These are phyloP conservation scores for Venturia pyrina DNA, from an alignment of 2,329 filamentous ascomycete species.

Conservation along the genomic window DNA sequence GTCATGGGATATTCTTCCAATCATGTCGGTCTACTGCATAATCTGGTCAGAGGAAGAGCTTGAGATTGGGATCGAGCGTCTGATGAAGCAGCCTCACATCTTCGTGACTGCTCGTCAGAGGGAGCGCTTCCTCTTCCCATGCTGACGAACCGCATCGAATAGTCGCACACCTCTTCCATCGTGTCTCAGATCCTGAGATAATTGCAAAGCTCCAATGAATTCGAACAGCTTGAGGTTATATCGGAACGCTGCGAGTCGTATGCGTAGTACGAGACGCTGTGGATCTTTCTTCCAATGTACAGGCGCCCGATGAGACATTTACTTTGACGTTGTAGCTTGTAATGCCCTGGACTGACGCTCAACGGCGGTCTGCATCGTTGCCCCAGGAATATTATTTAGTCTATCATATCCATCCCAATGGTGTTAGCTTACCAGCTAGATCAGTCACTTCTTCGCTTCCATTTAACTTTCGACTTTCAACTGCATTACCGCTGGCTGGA, in stretches of 20 bases:
- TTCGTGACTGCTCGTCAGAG: not conserved
- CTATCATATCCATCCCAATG: no score
- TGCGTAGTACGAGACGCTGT: not conserved
- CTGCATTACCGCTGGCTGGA: not conserved
- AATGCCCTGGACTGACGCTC: no score
- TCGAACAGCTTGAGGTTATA: not conserved
- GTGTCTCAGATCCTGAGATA: not conserved
- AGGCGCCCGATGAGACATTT: no score
- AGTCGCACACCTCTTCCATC: not conserved
- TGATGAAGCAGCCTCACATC: not conserved
- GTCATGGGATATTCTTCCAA: not conserved
- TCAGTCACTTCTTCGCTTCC: no score
- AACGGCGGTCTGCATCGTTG: no score
- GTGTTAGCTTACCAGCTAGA: no score
- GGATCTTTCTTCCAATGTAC: not conserved
- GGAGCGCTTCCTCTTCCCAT: not conserved
- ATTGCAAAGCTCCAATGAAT: not conserved
- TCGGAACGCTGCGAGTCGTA: no score
- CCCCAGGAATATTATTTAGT: no score
- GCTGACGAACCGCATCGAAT: not conserved
- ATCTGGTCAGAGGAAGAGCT: not conserved
- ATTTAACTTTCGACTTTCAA: not conserved
- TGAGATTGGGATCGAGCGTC: not conserved
- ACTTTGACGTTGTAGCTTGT: no score
- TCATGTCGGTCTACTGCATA: not conserved